These are phyloP conservation scores for Didymella exigua DNA, from an alignment of 2,329 filamentous ascomycete genomes.

Conservation along the genomic window DNA sequence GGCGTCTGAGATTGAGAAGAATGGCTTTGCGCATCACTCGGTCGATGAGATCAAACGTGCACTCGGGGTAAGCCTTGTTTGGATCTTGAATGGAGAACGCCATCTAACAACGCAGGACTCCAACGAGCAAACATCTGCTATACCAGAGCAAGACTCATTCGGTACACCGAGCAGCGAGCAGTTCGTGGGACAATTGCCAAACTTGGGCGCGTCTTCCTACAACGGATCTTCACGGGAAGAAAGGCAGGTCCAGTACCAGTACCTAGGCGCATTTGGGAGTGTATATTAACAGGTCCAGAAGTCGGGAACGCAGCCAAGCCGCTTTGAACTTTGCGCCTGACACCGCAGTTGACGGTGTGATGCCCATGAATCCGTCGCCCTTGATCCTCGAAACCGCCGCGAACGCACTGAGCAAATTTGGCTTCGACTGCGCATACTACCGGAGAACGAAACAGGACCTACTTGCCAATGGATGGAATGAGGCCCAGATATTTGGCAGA, in stretches of 20 bases:
- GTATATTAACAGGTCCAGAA: constrained; percentile 30
- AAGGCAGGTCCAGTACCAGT: constrained; percentile 29
- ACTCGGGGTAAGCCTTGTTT: constrained; percentile 36
- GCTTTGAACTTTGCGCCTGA: constrained; percentile 34
- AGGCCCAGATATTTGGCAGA: constrained; percentile 41
- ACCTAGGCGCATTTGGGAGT: constrained; percentile 3
- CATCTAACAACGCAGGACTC: constrained; percentile 32
- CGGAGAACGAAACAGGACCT: constrained; percentile 41
- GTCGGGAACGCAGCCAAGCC: constrained; percentile 43
- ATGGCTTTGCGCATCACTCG: constrained; percentile 47
- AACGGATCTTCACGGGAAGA: constrained; percentile 42
- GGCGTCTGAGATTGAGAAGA: constrained; percentile 46
- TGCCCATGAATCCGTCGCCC: constrained; percentile 27
- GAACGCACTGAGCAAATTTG: constrained; percentile 38
- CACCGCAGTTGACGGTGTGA: constrained; percentile 24
- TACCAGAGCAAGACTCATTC: constrained; percentile 35
- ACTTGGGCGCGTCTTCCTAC: constrained; percentile 39
- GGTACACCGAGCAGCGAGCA: constrained; percentile 37
- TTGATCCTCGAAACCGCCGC: constrained; percentile 25
- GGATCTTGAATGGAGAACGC: neutral
- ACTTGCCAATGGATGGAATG: constrained; percentile 40
- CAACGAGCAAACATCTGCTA: constrained; percentile 25
- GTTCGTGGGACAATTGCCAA: constrained; percentile 28
- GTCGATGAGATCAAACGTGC: constrained; percentile 46
- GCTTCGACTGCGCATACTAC: constrained; percentile 44